Base-by-base conservation (phyloP, 257 asterid species). In the Petunia secreta region DNA sequence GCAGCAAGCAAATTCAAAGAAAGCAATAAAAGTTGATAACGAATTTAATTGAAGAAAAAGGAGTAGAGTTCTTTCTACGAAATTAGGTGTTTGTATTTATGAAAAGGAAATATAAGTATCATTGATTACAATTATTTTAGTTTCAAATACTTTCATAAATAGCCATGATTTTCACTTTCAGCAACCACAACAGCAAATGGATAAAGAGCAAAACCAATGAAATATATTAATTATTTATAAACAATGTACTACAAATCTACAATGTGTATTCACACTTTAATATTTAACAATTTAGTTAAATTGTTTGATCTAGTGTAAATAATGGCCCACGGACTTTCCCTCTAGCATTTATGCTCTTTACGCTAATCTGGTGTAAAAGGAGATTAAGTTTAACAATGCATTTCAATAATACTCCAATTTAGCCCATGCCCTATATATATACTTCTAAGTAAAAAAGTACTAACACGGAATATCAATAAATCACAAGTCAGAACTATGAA, bases 41-140 rank as follows among this genome's bases (percentile, higher is more conserved):
- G 57, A 68, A 46, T 46, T 5, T 25, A 34, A 25, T 48, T 71
- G 77, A 71, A 69, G 77, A 39, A 69, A 69, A 39, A 69, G 77
- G 57, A 25, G 40, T 9, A 46, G 11, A 53, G 5, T 58, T 44
- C 76, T 46, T 69, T 48, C 77, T 25, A 48, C 46, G 43, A 10
- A 10, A 71, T 69, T 69, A 69, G 59, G 76, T 69, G 25, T 68
- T 44, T 68, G 76, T 44, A 68, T 48, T 69, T 69, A 16, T 69
- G 76, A 69, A 69, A 69, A 16, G 10, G 25, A 38, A 63, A 13
- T 62, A 4, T 38, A 11, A 44, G 58, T 46, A 69, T 46, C 76
- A 46, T 69, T 69, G 75, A 65, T 62, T 34, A 25, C 25, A 25
- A 25, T 25, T 25, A 25, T 25, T 25, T 25, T 25, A 25, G 25